Conservation (phyloP, 2,329 filamentous ascomycete genomes). For the Beauveria varroae region DNA sequence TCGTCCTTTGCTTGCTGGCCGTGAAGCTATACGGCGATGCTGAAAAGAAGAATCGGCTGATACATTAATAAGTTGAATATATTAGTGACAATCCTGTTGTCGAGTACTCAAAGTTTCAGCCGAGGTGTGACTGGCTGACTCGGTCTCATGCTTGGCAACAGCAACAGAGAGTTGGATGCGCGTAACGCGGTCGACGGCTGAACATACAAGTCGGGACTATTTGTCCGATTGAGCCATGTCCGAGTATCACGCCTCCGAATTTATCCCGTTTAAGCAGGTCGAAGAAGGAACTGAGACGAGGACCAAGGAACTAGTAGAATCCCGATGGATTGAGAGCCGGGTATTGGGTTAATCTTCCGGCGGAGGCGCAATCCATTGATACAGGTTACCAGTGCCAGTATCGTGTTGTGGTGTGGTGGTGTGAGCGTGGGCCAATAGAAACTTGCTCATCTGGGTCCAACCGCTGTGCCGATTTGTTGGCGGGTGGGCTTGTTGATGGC, state of each 20-base stretch:
- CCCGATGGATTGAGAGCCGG: too few relatives aligned
- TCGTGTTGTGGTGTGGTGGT: background rate
- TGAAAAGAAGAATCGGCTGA: background rate
- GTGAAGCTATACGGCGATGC: background rate
- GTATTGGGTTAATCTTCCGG: too few relatives aligned
- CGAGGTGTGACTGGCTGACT: background rate
- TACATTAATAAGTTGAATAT: too few relatives aligned
- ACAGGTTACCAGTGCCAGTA: too few relatives aligned
- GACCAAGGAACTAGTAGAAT: background rate
- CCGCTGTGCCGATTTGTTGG: conserved; percentile 1
- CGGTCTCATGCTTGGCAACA: background rate
- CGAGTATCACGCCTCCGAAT: background rate
- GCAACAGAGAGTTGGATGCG: background rate
- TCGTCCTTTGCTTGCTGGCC: background rate
- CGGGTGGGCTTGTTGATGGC: background rate
- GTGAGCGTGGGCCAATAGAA: conserved; percentile 28
- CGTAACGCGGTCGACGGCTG: background rate
- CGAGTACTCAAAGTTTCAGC: background rate
- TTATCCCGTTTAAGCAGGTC: background rate
- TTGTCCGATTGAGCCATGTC: background rate
- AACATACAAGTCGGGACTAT: background rate
- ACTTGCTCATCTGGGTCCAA: conserved; percentile 29
- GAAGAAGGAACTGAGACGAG: background rate
- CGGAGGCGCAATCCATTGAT: too few relatives aligned
- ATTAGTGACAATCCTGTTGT: background rate